Percentiles rank a stretch among this genome's conserved stretches.
These are phyloP conservation scores for Tephrocybe sp. DNA, from an alignment of 768 basidiomycete species.

Conservation along the genomic window DNA sequence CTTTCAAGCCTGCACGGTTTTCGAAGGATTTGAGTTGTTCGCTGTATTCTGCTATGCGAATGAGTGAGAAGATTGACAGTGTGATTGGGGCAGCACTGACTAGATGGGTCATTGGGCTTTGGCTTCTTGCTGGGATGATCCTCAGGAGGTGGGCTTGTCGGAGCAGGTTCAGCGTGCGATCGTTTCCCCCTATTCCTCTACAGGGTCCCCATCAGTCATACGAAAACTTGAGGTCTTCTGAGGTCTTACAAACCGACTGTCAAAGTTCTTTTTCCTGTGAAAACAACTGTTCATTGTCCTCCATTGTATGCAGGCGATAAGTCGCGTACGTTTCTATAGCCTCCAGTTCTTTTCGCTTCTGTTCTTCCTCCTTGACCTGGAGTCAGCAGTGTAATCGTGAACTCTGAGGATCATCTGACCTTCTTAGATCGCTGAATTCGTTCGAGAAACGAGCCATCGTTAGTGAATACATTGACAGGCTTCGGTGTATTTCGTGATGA, in stretches of 20 bases:
- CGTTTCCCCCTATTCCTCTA: slow-evolving; percentile 62
- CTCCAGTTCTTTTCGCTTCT: slow-evolving; percentile 56
- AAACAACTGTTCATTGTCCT: slow-evolving; percentile 5
- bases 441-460: slow-evolving; percentile 70
- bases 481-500: slow-evolving; percentile 40
- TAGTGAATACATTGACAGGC: slow-evolving; percentile 58
- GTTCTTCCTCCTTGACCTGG: slow-evolving; percentile 51
- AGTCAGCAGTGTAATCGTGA: not conserved
- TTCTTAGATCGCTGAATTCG: slow-evolving; percentile 58
- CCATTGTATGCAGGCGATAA: not conserved
- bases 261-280: slow-evolving; percentile 59
- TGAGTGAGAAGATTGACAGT: too few species aligned
- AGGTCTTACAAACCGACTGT: slow-evolving; percentile 38
- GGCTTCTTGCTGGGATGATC: slow-evolving; percentile 38
- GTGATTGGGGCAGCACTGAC: too few species aligned
- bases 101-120: slow-evolving; percentile 30
- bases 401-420: slow-evolving; percentile 25
- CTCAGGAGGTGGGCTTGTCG: slow-evolving; percentile 27
- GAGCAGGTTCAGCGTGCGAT: slow-evolving; percentile 38
- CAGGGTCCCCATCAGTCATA: too few species aligned
- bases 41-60: slow-evolving; percentile 35
- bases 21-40: slow-evolving; percentile 40
- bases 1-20: slow-evolving; percentile 39
- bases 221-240: not conserved
- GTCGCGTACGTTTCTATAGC: slow-evolving; percentile 44